Evolutionary conservation across 1,284 basidiomycete genomes (phyloP), one percentile per base, ranked within the genome.

Genomic region (Fomitiporia mediterranea): DNA sequence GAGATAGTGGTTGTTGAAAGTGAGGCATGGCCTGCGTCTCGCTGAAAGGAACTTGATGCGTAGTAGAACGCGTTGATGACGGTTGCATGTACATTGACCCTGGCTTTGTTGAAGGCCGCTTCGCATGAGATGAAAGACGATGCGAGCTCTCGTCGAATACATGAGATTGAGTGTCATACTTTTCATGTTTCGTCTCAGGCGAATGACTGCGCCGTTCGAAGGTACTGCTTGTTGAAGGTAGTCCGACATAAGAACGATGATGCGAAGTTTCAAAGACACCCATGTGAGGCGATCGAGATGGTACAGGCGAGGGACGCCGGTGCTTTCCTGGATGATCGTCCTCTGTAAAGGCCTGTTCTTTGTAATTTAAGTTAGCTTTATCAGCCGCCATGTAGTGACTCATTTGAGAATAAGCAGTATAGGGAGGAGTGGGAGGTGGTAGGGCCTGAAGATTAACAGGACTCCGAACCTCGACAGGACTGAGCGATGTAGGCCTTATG

Each of bases 221-320:
- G 30, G 4, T 28, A 23, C 19, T 38, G 15, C n/a, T 3, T 49
- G 19, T 7, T 3, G 27, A 34, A 49, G 47, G 30, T 1, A 15
- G 19, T 4, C 6, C 19, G 7, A 35, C 28, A 2, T 15, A 1
- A 19, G 6, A 21, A 7, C 15, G 8, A 27, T 40, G 17, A 9
- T 34, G 19, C 25, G 35, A 28, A 8, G 15, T 38, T 15, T 40
- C 9, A 28, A 13, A 44, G 19, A 11, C 5, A 21, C 25, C 30
- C 17, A 27, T 25, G 6, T 47, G 42, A 4, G n/a, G 37, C 11
- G 19, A 8, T 1, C 25, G 17, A n/a, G 21, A 32, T 4, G 55
- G 37, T 28, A 51, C 55, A 19, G 49, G 49, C 3, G 50, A 51
- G n/a, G 55, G 28, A 13, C 47, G 55, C 3, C 55, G 55, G 34